phyloP scores from a whole-genome alignment of 805 yeast species.

The Candida germanica region DNA sequence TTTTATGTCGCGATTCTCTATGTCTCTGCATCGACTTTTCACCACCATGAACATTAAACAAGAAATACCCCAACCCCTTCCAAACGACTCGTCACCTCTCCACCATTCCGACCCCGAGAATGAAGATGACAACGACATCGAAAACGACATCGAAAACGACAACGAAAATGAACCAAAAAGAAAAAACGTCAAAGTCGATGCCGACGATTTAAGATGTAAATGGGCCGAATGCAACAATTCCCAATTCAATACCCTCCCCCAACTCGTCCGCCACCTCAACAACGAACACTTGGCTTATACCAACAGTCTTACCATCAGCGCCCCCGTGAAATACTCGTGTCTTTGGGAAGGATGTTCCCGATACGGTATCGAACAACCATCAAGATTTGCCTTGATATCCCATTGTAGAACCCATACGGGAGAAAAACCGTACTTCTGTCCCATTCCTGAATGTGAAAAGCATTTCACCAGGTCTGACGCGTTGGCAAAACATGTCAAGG shows the following conservation, averaged over 20 bases:
- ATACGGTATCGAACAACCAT: conserved; percentile 49
- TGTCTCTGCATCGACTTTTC: too few relatives aligned
- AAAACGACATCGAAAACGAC: conserved; percentile 2
- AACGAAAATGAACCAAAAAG: conserved; percentile 5
- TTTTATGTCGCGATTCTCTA: too few relatives aligned
- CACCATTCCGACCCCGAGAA: too few relatives aligned
- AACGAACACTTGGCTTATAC: conserved; percentile 19
- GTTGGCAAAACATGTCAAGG: conserved; percentile 58
- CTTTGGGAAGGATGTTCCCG: conserved; percentile 61
- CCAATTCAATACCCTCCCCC: conserved; percentile 18
- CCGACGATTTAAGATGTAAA: conserved; percentile 19
- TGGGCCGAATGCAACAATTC: conserved; percentile 30
- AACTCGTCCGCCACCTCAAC: conserved; percentile 32
- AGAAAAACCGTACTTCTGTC: conserved; percentile 63
- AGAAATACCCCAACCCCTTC: too few relatives aligned
- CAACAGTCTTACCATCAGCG: conserved; percentile 1
- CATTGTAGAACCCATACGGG: conserved; percentile 68
- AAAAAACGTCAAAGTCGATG: conserved; percentile 1
- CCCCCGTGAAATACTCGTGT: conserved; percentile 43
- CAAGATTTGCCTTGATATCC: conserved; percentile 55
- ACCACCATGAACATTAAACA: too few relatives aligned
- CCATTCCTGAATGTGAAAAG: conserved; percentile 62
- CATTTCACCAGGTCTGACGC: conserved; percentile 60
- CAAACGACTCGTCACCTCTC: too few relatives aligned
- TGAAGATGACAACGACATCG: too few relatives aligned